Evolutionary conservation across 1,284 basidiomycete species (phyloP), one percentile per base, ranked within the genome.

Genomic region (Fistulina hepatica): DNA sequence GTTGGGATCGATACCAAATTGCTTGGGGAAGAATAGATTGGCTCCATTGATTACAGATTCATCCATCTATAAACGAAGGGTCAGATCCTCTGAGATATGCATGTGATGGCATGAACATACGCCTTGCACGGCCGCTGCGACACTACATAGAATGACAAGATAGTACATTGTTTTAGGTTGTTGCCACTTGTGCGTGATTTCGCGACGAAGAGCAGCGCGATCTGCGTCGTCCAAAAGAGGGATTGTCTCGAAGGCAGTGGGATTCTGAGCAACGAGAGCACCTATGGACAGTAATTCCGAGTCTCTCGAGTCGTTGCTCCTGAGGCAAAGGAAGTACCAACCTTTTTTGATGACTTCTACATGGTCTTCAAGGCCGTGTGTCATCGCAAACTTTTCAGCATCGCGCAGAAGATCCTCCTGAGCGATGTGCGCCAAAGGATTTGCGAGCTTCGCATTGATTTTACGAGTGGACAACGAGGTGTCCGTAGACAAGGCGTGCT

Each of bases 1-100:
- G 17, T 39, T 34, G 13, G 31, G 20, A 11, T 16, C 36, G 23
- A 44, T 41, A 26, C 33, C 36, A 13, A 44, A 44, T 24, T 48
- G 44, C 12, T 32, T 13, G 5, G 46, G 46, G 37, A 48, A 48
- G 4, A 35, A 40, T 15, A 48, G 22, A 21, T 48, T 48, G 19
- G 46, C 46, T 2, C 42, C 42, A n/a, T 43, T 43, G 2, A 39
- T 31, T 16, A 37, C 42, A 8, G 42, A 40, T 19, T 44, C 33
- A 24, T 44, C 42, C n/a, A n/a, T n/a, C n/a, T n/a, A n/a, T n/a
- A n/a, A n/a, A n/a, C n/a, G n/a, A n/a, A n/a, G n/a, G n/a, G n/a
- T n/a, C n/a, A 38, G 35, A 40, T 19, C 42, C 36, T 32, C 32
- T 34, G 23, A 19, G 17, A n/a, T 19, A 10, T 3, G 16, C 5